phyloP scores from a whole-genome alignment of 2,329 filamentous ascomycete species.

The Penicillium sclerotigenum region DNA sequence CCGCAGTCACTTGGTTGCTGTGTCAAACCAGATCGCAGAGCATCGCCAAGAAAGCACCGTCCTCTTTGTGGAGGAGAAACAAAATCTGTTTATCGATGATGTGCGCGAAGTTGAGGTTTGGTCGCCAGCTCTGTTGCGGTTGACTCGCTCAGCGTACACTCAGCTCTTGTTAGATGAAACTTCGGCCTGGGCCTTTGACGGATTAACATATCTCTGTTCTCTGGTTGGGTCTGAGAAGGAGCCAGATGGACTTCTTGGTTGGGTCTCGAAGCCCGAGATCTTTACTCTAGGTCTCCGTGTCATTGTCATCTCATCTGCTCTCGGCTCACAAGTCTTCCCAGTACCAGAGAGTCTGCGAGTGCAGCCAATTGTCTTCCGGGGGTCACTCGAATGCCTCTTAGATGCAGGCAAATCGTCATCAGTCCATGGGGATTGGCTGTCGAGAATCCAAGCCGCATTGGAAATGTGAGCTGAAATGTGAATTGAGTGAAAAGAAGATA shows the following conservation, averaged over 20 bases:
- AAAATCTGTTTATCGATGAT: conserved; percentile 90
- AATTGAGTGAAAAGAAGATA: background rate
- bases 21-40: conserved; percentile 32
- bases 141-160: conserved; percentile 27
- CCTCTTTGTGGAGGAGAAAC: conserved; percentile 84
- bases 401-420: conserved; percentile 21
- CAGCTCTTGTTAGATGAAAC: conserved; percentile 21
- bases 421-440: conserved; percentile 35
- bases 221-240: conserved; percentile 27
- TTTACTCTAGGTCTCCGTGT: conserved; percentile 52
- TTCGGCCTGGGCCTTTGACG: conserved; percentile 34
- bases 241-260: conserved; percentile 67
- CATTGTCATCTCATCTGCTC: conserved; percentile 36
- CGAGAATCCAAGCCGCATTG: conserved; percentile 27
- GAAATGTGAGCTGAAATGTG: background rate
- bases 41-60: conserved; percentile 40
- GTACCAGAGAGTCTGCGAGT: conserved; percentile 17
- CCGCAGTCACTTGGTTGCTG: conserved; percentile 16
- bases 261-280: conserved; percentile 65
- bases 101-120: conserved; percentile 71
- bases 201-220: conserved; percentile 27
- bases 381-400: conserved; percentile 27
- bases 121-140: conserved; percentile 50
- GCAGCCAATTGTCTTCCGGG: conserved; percentile 15
- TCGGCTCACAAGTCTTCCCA: conserved; percentile 26